Base-by-base conservation (phyloP, 345 rosid genomes). In the Crucihimalaya himalaica region DNA sequence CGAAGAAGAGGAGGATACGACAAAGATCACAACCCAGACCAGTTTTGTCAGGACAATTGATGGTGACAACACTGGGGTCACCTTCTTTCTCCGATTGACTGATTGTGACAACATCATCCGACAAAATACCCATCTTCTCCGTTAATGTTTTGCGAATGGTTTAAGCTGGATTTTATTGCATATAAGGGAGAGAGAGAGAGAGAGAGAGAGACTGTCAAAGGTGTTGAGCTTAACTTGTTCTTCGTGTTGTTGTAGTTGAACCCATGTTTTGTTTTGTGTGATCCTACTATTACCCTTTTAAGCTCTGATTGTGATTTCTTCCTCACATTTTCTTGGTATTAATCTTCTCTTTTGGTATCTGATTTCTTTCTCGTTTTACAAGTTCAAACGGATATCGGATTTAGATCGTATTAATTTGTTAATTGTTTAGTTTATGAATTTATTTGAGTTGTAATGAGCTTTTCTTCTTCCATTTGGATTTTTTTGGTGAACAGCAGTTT, bases 41-140 rank as follows among this genome's bases (percentile, higher is more conserved):
- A 48, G 99, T 91, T 82, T 95, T 95, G 82, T 95, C 99, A 6
- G 97, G 99, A 81, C 99, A 94, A 64, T 94, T 94, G 13, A 95
- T 79, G 18, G 96, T 90, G 45, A 95, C 85, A 31, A 88, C 86
- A 81, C 77, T 83, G 2, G 87, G 86, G 42, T 87, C 97, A 15
- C 87, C 94, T 84, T 88, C 92, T 75, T 83, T 85, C 72, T 88
- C 99, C 0, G 99, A 52, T 42, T 74, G 86, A 5, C 79, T 78
- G 74, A 95, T 86, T 64, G 88, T 83, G 83, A 95, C 97, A 1
- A 86, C 96, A 71, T 95, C 99, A 60, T 95, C 97, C 53, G 82
- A 69, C 27, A 87, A 82, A 57, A 89, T 80, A 56, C 99, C 97
- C 99, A 95, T 94, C 51, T 10, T 43, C 34, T 73, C 13, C 51